These are phyloP conservation scores for Heritiera fomes DNA, from an alignment of 345 rosid species.

Conservation along the genomic window DNA sequence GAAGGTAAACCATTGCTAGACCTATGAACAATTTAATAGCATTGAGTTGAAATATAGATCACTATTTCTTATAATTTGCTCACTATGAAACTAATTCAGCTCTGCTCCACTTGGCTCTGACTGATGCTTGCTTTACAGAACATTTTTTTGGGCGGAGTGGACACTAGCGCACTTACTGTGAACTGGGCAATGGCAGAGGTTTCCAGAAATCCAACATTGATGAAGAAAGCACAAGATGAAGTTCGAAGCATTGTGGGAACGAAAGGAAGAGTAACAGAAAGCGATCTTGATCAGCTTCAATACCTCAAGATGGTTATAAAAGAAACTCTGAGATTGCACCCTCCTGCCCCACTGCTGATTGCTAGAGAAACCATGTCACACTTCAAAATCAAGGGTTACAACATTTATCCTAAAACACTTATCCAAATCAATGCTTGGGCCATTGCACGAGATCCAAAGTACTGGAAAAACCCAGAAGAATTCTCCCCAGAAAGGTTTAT, in stretches of 20 bases:
- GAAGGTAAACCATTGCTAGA: too few species aligned
- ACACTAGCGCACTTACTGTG: constrained; percentile 46
- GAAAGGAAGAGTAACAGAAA: constrained; percentile 35
- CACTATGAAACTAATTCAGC: not conserved
- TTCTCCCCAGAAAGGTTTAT: constrained; percentile 49
- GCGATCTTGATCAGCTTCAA: constrained; percentile 37
- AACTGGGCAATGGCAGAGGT: constrained; percentile 74
- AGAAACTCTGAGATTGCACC: constrained; percentile 60
- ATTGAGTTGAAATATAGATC: not conserved
- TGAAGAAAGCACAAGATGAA: constrained; percentile 65
- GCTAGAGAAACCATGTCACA: constrained; percentile 42
- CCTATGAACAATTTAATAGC: too few species aligned
- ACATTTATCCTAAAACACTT: constrained; percentile 38
- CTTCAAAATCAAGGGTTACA: constrained; percentile 38
- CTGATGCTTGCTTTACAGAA: constrained; percentile 32
- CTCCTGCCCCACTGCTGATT: constrained; percentile 48
- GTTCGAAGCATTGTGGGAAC: constrained; percentile 41
- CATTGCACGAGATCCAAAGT: constrained; percentile 46
- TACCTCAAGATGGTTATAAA: constrained; percentile 45
- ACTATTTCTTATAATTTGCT: not conserved
- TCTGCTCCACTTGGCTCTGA: not conserved
- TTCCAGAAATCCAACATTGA: constrained; percentile 37
- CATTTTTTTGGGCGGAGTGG: constrained; percentile 52
- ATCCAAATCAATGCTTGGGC: constrained; percentile 49
- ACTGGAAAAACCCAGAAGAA: constrained; percentile 43